These are phyloP conservation scores for Paraphoma sp. DNA, from an alignment of 2,329 filamentous ascomycete genomes.

Conservation along the genomic window DNA sequence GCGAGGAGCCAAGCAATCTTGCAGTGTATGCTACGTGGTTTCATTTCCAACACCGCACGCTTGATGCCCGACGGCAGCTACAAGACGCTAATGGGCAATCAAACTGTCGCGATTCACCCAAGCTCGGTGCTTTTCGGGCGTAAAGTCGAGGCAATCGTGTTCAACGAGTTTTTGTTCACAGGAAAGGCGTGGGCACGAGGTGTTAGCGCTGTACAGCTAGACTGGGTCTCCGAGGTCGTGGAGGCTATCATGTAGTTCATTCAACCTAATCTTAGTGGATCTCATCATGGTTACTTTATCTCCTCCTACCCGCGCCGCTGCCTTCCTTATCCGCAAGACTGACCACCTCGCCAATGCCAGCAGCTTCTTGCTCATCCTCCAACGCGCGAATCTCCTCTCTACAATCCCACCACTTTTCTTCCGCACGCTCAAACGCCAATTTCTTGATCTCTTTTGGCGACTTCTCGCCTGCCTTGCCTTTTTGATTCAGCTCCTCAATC, in stretches of 20 bases:
- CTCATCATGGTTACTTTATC: slow-evolving; percentile 21
- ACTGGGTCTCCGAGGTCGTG: slow-evolving; percentile 65
- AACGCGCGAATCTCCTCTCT: slow-evolving; percentile 89
- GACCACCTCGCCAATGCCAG: slow-evolving; percentile 93
- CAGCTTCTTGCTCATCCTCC: slow-evolving; percentile 95
- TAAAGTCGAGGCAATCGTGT: slow-evolving; percentile 67
- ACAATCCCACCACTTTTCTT: slow-evolving; percentile 99
- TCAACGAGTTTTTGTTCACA: slow-evolving; percentile 71
- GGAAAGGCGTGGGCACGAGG: slow-evolving; percentile 68
- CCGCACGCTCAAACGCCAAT: slow-evolving; percentile 85
- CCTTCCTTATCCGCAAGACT: slow-evolving; percentile 75
- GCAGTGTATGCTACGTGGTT: slow-evolving; percentile 65
- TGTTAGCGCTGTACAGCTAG: slow-evolving; percentile 67
- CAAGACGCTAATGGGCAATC: slow-evolving; percentile 66
- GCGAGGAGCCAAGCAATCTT: slow-evolving; percentile 59
- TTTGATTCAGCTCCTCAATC: slow-evolving; percentile 74
- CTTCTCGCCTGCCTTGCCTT: slow-evolving; percentile 64
- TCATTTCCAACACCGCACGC: slow-evolving; percentile 66
- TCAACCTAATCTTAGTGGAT: background rate
- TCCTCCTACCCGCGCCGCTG: slow-evolving; percentile 43
- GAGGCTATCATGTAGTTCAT: slow-evolving; percentile 34
- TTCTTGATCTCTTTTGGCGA: slow-evolving; percentile 90
- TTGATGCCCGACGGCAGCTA: slow-evolving; percentile 68
- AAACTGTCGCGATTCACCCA: slow-evolving; percentile 68
- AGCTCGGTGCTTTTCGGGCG: slow-evolving; percentile 64